Conservation (phyloP, 2,329 filamentous ascomycete genomes). For the Cladorrhinum sp. region DNA sequence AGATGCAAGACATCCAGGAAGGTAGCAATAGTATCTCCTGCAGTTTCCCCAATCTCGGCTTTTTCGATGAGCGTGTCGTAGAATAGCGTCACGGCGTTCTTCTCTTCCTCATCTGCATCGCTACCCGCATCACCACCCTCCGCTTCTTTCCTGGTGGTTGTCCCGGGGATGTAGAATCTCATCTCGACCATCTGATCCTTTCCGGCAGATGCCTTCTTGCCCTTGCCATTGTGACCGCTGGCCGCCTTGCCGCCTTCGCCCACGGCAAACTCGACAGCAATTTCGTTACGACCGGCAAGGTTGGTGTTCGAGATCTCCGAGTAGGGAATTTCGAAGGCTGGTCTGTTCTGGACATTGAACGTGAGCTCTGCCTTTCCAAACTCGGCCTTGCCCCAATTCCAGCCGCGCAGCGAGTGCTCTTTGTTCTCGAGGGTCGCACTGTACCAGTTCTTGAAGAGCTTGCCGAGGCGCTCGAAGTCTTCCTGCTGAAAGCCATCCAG, state of each 20-base stretch:
- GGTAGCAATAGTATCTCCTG: slow-evolving; percentile 96
- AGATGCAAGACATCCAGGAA: slow-evolving; percentile 97
- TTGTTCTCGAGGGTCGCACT: slow-evolving; percentile 87
- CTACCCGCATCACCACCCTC: slow-evolving; percentile 72
- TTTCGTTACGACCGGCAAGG: slow-evolving; percentile 93
- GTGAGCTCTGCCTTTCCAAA: slow-evolving; percentile 92
- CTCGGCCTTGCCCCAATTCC: slow-evolving; percentile 99
- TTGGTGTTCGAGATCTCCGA: slow-evolving; percentile 98
- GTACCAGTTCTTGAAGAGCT: slow-evolving; percentile 98
- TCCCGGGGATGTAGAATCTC: slow-evolving; percentile 97
- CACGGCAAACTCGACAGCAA: slow-evolving; percentile 88
- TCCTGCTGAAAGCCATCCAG: slow-evolving; percentile 94
- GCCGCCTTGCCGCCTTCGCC: slow-evolving; percentile 66
- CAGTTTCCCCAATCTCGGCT: slow-evolving; percentile 97
- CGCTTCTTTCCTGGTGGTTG: slow-evolving; percentile 71
- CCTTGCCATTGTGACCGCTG: slow-evolving; percentile 72
- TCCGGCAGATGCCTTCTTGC: slow-evolving; percentile 85
- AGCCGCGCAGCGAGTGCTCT: slow-evolving; percentile 91
- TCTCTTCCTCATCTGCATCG: slow-evolving; percentile 71
- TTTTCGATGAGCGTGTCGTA: slow-evolving; percentile 98
- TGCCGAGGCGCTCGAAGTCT: slow-evolving; percentile 86
- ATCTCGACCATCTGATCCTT: slow-evolving; percentile 95
- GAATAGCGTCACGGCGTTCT: slow-evolving; percentile 94
- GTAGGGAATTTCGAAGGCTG: slow-evolving; percentile 95
- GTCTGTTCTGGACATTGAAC: slow-evolving; percentile 96